Base-by-base conservation (phyloP, 1,284 basidiomycete genomes). In the Pseudozyma sp. region DNA sequence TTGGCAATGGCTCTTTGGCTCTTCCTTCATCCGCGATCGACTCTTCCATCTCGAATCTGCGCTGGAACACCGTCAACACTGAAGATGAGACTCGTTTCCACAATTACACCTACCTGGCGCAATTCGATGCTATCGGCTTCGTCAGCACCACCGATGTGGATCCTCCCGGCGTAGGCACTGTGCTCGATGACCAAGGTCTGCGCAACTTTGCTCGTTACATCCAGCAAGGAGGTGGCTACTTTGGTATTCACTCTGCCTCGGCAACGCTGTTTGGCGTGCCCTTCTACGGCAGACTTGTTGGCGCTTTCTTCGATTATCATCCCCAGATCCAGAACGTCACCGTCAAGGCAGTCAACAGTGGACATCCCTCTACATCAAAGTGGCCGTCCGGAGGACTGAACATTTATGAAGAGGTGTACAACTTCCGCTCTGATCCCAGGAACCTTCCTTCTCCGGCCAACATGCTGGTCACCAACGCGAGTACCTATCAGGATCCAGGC, bases 221-320 rank as follows among this genome's bases (percentile, higher is more conserved):
- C 38, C 87, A 92, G 81, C 85, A 87, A 1, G 91, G 92, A 39
- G 92, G 92, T 1, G 91, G 91, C 80, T 92, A 91, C 65, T 85
- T 89, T 43, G 91, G 88, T 1, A 86, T 92, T 21, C 92, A 93
- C 79, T 88, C 91, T 39, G 90, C 91, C 1, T 89, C 91, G 1
- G 92, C 91, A 59, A 89, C 89, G 51, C 86, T 93, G 13, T 87
- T 88, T 56, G 91, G 91, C 76, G 89, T 89, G 4, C 88, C 89
- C 0, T 92, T 90, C 82, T 93, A 90, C 78, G 87, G 86, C 47
- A 72, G 65, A 47, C 69, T 77, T 2, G 61, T 70, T 86, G 90
- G 91, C 14, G 90, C 92, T 4, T 88, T 88, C 66, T 93, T 93
- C 78, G 91, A 92, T 83, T 92, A 92, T 82, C 92, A 93, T 79